Conservation (phyloP, 208 protist species). For the Leishmania braziliensis region DNA sequence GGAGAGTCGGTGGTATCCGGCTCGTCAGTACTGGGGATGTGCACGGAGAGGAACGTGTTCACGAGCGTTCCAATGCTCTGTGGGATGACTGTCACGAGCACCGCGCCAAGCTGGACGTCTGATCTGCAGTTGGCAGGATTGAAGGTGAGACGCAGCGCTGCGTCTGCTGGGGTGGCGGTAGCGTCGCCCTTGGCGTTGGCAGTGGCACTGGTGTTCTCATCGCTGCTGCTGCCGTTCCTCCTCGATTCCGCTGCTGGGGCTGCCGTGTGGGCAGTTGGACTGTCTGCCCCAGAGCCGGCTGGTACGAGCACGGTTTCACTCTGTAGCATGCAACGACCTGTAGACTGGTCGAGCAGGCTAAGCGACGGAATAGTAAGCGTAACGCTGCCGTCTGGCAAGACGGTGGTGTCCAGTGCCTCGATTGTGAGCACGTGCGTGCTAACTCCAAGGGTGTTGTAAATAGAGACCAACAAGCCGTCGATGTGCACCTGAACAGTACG, state of each 20-base stretch:
- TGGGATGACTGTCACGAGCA: slow-evolving; percentile 65
- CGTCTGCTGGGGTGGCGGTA: not conserved
- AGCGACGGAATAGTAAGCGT: slow-evolving; percentile 44
- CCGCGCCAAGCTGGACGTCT: slow-evolving; percentile 34
- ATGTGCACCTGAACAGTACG: slow-evolving; percentile 59
- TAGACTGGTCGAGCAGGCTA: slow-evolving; percentile 63
- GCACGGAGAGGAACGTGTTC: slow-evolving; percentile 75
- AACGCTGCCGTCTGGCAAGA: slow-evolving; percentile 45
- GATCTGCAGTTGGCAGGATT: slow-evolving; percentile 37
- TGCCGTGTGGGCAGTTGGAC: not conserved
- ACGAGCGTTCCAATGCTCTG: slow-evolving; percentile 65
- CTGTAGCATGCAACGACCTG: slow-evolving; percentile 52
- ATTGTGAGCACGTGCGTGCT: slow-evolving; percentile 69
- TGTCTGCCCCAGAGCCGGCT: not conserved
- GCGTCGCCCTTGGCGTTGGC: not conserved
- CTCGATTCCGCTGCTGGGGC: not conserved
- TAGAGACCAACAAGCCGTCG: slow-evolving; percentile 45
- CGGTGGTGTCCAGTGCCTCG: slow-evolving; percentile 35
- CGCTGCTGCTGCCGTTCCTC: not conserved
- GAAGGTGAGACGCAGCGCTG: slow-evolving; percentile 32
- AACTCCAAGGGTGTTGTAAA: slow-evolving; percentile 63
- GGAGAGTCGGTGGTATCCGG: slow-evolving; percentile 1
- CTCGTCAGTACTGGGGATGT: slow-evolving; percentile 33
- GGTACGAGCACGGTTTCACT: slow-evolving; percentile 16
- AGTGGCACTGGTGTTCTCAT: not conserved